Percentiles rank a stretch among this genome's conserved stretches.
Conservation (phyloP, 1,284 basidiomycete genomes). For the Coniferiporia sulphurascens region DNA sequence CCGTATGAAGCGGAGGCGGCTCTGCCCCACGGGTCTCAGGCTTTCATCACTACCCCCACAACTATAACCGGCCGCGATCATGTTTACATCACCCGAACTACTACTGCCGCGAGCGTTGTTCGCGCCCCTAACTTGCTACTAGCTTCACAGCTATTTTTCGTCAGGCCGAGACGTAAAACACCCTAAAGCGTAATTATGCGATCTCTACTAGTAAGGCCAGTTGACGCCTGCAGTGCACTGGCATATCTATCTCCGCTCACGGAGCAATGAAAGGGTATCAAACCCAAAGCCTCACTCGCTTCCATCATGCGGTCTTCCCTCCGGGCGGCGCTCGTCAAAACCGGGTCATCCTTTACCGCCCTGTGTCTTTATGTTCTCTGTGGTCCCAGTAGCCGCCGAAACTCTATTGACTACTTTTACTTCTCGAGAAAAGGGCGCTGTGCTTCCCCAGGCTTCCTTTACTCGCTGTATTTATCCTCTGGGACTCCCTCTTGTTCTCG, state of each 20-base stretch:
- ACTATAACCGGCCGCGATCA: not conserved
- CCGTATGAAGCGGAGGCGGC: not conserved
- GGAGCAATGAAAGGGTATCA: constrained; percentile 8
- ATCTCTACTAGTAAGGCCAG: not conserved
- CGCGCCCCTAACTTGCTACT: not conserved
- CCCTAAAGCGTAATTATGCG: not conserved
- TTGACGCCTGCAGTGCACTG: not conserved
- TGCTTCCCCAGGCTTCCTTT: not conserved
- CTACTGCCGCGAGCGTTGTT: not conserved
- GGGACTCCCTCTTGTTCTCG: not conserved
- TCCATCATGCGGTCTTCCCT: constrained; percentile 17
- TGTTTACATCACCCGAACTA: not conserved
- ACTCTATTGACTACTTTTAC: constrained; percentile 5
- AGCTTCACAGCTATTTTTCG: not conserved
- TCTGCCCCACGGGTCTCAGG: not conserved
- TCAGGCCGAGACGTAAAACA: not conserved
- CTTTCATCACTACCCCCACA: constrained; percentile 8
- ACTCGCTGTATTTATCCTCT: constrained; percentile 12
- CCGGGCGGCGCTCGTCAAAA: constrained; percentile 12
- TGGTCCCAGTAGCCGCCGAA: constrained; percentile 13
- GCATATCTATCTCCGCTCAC: constrained; percentile 10
- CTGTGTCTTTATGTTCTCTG: constrained; percentile 9
- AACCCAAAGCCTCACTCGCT: constrained; percentile 7
- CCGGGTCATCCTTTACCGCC: constrained; percentile 12
- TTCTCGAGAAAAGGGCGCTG: constrained; percentile 5